Base-by-base conservation (phyloP, 345 rosid genomes). In the Eucalyptus tenuipes region DNA sequence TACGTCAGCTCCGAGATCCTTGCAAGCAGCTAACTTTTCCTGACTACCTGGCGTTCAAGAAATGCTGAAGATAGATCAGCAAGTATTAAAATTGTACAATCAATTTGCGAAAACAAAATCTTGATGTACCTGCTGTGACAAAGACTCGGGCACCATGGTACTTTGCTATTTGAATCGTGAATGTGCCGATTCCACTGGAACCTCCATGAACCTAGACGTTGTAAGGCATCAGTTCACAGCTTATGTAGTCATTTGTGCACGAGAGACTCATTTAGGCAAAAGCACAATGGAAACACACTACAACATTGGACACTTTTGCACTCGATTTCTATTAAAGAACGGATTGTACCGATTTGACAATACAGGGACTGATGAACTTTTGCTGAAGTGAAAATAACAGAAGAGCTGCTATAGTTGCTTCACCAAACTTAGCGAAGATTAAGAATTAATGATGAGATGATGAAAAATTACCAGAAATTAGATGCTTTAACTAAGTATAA, bases 131-230 rank as follows among this genome's bases (percentile, higher is more conserved):
- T 94, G 99, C 99, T 20, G 99, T 95, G 89, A 95, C 94, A 59
- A 97, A 95, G 25, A 96, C 99, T 90, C 68, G 93, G 71, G 90
- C 91, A 87, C 99, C 98, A 66, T 61, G 89, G 90, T 90, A 89
- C 90, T 96, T 96, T 31, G 97, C 98, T 18, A 96, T 94, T 93
- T 97, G 98, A 90, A 96, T 94, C 15, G 96, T 98, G 88, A 95
- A 96, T 42, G 97, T 96, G 18, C 99, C 99, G 59, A 96, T 94
- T 86, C 99, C 99, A 90, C 98, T 97, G 49, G 99, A 95, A 55
- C 99, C 99, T 52, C 99, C 97, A 89, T 97, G 99, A 92, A 97
- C 92, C 97, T 96, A 10, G 55, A n/a, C 15, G 40, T 45, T 13
- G 13, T n/a, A 85, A 47, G 49, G 40, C 40, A 66, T 31, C 75